These are phyloP conservation scores for Eucalyptus fibrosa DNA, from an alignment of 345 rosid genomes.

Conservation along the genomic window DNA sequence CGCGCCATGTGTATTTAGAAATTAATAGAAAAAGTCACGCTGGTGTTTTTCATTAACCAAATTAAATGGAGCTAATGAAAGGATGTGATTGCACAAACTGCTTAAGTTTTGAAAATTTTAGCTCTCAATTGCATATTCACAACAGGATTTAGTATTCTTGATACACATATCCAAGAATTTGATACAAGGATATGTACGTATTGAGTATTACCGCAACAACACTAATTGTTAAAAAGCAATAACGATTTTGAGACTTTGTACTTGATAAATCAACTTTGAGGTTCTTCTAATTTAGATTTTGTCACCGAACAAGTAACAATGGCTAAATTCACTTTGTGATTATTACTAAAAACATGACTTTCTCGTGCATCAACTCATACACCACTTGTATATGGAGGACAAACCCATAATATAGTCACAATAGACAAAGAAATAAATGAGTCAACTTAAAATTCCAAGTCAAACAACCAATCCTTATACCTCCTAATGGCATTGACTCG, in stretches of 20 bases:
- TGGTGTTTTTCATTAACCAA: not conserved
- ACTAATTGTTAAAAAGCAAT: not conserved
- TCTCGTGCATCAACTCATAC: not conserved
- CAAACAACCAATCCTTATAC: not conserved
- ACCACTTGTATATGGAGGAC: not conserved
- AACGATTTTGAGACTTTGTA: not conserved
- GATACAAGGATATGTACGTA: not conserved
- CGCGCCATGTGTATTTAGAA: no score
- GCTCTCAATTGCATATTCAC: not conserved
- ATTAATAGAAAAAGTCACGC: no score
- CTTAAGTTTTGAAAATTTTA: not conserved
- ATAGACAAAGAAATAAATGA: not conserved
- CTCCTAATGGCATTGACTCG: not conserved
- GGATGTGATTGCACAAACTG: not conserved
- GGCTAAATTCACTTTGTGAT: not conserved
- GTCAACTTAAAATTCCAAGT: not conserved
- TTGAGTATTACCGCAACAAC: not conserved
- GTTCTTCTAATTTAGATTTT: not conserved
- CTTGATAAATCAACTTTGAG: not conserved
- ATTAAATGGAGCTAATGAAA: no score
- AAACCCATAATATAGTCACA: constrained; percentile 15
- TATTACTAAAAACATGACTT: not conserved
- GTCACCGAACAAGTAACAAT: not conserved
- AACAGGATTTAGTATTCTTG: not conserved
- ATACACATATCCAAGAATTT: not conserved